Base-by-base conservation (phyloP, 768 basidiomycete genomes). In the Leccinum truebloodii region DNA sequence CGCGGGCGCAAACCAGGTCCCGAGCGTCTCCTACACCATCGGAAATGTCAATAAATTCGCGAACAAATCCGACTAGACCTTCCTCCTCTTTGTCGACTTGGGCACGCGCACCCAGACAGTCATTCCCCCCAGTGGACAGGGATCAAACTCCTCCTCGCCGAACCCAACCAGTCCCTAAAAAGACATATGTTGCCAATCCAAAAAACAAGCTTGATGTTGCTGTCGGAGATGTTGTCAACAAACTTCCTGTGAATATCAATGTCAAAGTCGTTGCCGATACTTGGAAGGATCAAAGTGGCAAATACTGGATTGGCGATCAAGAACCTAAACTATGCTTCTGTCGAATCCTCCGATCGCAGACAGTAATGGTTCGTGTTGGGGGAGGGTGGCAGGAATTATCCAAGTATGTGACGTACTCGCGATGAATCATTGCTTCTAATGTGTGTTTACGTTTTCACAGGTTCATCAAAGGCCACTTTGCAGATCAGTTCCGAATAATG, bases 321-420 rank as follows among this genome's bases (percentile, higher is more conserved):
- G 92, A 95, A 55, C 86, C 93, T 6, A 94, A 87, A 73, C 78
- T 96, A 34, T 95, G 93, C 73, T 96, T 94, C 73, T 94, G 94
- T 73, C 84, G 95, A 28, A 96, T 96, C 51, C 76, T 96, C 28
- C 86, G 94, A 12, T 94, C 90, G 1, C 90, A 94, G 67, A 94
- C 91, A 0, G 94, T 96, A 63, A 97, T 97, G 95, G 95, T 98
- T 49, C 85, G 95, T 60, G 93, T 97, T 14, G 95, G 95, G 28
- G 95, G 95, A 37, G 95, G 95, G 18, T 98, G 95, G 95, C 79
- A 85, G 58, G 94, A 96, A 73, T 76, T 98, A 55, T 93, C 92
- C 20, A 94, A 87, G 94, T 95, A 72, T 51, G 88, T 79, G 26
- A 57, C 37, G 8, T 32, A 44, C 9, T 22, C 13, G 53, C 54